A percentile compares a stretch with the other conserved stretches of the same genome.
Conservation (phyloP, 169 alveolate species). For the Plasmodium cynomolgi region DNA sequence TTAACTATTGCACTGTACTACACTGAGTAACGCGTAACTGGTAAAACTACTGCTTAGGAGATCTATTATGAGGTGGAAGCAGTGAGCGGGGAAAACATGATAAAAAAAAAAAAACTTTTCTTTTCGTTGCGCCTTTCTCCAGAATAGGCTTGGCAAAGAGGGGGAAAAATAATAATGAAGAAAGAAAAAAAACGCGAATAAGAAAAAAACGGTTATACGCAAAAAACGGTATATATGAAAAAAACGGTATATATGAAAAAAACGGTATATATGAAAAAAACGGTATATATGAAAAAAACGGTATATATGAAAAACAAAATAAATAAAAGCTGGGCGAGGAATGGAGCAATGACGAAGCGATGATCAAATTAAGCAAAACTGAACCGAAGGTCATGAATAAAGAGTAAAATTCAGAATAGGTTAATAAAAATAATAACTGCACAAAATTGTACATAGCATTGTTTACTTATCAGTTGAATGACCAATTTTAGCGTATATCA, state of each 20-base stretch:
- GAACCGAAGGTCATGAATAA: neutral
- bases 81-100: neutral
- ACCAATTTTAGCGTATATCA: neutral
- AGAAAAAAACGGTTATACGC: neutral
- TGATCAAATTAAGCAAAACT: neutral
- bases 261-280: too few species aligned
- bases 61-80: neutral
- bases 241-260: neutral
- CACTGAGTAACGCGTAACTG: neutral
- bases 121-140: neutral
- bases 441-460: neutral
- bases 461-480: neutral
- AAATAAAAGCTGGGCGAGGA: neutral
- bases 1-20: neutral
- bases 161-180: neutral
- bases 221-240: neutral
- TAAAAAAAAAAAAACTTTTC: neutral
- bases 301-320: neutral
- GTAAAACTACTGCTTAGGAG: neutral
- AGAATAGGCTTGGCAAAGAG: neutral
- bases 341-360: neutral
- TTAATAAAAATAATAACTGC: neutral
- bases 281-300: neutral
- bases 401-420: neutral
- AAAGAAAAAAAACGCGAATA: neutral